Percentiles rank a stretch among this genome's conserved stretches.
These are phyloP conservation scores for Davidsoniella eucalypti DNA, from an alignment of 2,329 filamentous ascomycete species.

Conservation along the genomic window DNA sequence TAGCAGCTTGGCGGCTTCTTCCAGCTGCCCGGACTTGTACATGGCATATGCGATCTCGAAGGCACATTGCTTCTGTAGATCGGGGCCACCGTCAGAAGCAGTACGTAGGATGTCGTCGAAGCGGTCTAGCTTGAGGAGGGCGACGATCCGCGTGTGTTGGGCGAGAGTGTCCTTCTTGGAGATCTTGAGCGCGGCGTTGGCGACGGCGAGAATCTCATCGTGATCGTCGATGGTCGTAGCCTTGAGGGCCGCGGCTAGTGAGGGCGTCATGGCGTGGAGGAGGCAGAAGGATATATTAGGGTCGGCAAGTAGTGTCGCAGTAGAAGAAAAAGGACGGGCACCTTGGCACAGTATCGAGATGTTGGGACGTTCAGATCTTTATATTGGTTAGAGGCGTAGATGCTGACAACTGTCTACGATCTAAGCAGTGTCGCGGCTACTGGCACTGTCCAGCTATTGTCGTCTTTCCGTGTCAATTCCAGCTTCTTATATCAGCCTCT, in stretches of 20 bases:
- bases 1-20: constrained; percentile 33
- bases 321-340: no score
- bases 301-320: no score
- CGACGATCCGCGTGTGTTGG: constrained; percentile 54
- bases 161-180: constrained; percentile 42
- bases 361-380: no score
- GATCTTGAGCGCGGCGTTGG: constrained; percentile 43
- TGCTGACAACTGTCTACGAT: no score
- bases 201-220: constrained; percentile 51
- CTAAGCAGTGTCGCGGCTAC: no score
- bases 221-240: constrained; percentile 49
- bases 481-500: no score
- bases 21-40: constrained; percentile 59
- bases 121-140: constrained; percentile 66
- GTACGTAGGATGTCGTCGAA: constrained; percentile 60
- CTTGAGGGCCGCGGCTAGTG: constrained; percentile 35
- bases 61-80: constrained; percentile 41
- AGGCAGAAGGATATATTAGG: not conserved
- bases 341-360: no score
- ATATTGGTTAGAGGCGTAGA: no score
- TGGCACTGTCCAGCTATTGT: no score
- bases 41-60: constrained; percentile 69
- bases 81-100: constrained; percentile 45
- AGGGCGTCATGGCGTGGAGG: constrained; percentile 6
- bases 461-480: no score